Evolutionary conservation across 2,329 filamentous ascomycete species (phyloP).

Genomic region (Sclerotinia subarctica): DNA sequence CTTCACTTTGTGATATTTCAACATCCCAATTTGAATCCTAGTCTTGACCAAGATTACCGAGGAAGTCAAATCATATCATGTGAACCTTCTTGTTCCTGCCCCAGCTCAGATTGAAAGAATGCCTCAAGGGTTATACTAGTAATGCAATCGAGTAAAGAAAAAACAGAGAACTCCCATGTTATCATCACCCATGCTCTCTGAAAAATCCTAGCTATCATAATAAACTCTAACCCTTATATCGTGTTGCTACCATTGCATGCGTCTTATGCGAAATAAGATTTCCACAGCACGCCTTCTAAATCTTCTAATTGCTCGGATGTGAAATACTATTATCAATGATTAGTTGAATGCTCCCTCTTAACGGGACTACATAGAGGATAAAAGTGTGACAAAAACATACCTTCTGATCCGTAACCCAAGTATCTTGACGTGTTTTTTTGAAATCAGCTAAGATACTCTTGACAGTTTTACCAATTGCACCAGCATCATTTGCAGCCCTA

Average conservation of each 20-base stretch:
- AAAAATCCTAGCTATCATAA: background rate
- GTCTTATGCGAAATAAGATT: slow-evolving; percentile 81
- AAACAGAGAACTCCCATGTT: background rate
- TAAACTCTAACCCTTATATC: background rate
- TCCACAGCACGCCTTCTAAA: slow-evolving; percentile 94
- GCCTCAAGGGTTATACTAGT: background rate
- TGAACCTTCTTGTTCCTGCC: background rate
- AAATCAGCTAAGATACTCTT: slow-evolving; percentile 94
- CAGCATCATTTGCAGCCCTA: slow-evolving; percentile 81
- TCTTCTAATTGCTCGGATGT: slow-evolving; percentile 91
- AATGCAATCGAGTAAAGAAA: background rate
- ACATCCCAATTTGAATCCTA: background rate
- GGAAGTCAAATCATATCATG: background rate
- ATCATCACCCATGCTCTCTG: background rate
- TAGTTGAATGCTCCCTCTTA: background rate
- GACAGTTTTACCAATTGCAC: slow-evolving; percentile 91
- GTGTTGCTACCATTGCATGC: background rate
- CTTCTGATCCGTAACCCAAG: slow-evolving; percentile 97
- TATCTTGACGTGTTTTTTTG: slow-evolving; percentile 99
- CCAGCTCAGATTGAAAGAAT: background rate
- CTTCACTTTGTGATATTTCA: background rate
- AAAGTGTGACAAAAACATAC: slow-evolving; percentile 50
- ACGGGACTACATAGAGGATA: background rate
- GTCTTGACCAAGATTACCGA: background rate
- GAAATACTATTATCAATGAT: slow-evolving; percentile 59